Conservation (phyloP, 768 basidiomycete genomes). For the Boletus fagicola region DNA sequence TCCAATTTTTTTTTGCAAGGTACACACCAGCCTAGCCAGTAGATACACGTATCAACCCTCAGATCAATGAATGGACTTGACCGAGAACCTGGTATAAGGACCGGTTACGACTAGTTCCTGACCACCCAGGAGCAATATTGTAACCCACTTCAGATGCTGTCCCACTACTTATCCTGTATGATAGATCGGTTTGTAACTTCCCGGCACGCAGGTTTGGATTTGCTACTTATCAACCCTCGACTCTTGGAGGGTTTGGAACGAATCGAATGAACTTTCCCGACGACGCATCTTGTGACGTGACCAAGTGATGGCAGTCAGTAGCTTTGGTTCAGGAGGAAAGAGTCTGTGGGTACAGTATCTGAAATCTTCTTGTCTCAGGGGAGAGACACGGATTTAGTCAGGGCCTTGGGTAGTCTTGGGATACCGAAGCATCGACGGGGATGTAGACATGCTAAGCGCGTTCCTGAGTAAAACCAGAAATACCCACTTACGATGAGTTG, state of each 20-base stretch:
- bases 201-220: background rate
- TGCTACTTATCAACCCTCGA: background rate
- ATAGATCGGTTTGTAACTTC: background rate
- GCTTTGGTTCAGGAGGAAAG: background rate
- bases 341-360: too few species aligned
- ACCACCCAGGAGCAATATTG: background rate
- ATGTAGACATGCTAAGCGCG: background rate
- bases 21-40: background rate
- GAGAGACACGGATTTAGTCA: background rate
- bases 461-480: background rate
- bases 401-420: background rate
- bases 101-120: background rate
- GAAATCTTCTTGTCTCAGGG: background rate
- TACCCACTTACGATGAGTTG: background rate
- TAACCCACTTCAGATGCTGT: background rate
- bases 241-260: background rate
- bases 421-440: background rate
- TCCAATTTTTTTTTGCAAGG: background rate
- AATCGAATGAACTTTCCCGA: background rate
- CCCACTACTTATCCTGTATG: background rate
- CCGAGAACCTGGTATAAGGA: background rate
- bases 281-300: background rate
- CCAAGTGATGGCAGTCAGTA: background rate
- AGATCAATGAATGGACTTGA: background rate
- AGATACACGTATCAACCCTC: background rate